Conservation (phyloP, 805 yeast genomes). For the Starmerella potacharoeniae region DNA sequence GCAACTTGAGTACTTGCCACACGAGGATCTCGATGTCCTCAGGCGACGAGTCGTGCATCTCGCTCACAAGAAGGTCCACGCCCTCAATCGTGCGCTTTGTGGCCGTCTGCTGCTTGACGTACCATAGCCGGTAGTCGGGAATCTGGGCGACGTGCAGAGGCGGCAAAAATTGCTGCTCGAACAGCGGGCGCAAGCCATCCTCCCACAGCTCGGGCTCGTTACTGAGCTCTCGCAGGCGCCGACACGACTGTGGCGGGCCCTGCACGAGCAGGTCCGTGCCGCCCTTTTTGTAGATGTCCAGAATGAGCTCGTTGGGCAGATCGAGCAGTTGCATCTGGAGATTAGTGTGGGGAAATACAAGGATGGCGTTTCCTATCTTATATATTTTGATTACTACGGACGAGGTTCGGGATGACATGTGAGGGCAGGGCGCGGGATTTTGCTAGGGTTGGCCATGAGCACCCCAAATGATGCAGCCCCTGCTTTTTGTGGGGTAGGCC, state of each 20-base stretch:
- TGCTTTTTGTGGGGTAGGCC: background rate
- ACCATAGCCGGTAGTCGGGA: slow-evolving; percentile 15
- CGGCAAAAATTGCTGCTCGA: slow-evolving; percentile 10
- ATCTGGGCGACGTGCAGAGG: slow-evolving; percentile 13
- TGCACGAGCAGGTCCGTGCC: slow-evolving; percentile 18
- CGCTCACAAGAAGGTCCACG: slow-evolving; percentile 18
- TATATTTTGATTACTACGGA: background rate
- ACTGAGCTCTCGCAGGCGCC: slow-evolving; percentile 18
- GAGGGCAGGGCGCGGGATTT: background rate
- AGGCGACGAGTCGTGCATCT: slow-evolving; percentile 18
- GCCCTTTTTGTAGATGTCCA: slow-evolving; percentile 16
- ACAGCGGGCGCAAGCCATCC: slow-evolving; percentile 2
- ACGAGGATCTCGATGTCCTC: slow-evolving; percentile 10
- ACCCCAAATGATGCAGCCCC: background rate
- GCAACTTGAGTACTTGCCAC: slow-evolving; percentile 12
- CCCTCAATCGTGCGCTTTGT: slow-evolving; percentile 11
- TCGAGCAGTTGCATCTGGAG: slow-evolving; percentile 12
- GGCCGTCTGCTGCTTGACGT: slow-evolving; percentile 11
- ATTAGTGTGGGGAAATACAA: background rate
- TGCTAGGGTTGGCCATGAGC: background rate
- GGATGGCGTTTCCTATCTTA: background rate
- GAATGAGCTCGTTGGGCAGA: slow-evolving; percentile 18
- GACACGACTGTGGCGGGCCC: slow-evolving; percentile 18
- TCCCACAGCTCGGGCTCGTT: slow-evolving; percentile 21
- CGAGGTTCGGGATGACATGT: background rate